phyloP scores from a whole-genome alignment of 768 basidiomycete species.

The Pholiota molesta region DNA sequence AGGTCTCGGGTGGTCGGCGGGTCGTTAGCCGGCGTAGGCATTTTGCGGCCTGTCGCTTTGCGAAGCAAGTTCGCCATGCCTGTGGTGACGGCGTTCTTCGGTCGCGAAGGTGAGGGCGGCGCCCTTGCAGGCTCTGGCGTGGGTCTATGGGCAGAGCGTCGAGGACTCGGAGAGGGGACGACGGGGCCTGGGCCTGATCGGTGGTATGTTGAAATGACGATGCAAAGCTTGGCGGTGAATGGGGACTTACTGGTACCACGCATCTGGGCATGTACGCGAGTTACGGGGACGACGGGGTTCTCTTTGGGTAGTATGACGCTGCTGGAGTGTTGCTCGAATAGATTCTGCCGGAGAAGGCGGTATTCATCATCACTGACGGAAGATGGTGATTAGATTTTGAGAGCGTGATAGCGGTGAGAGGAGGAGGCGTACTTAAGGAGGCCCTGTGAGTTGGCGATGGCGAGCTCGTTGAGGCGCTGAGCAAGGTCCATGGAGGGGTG shows the following conservation, averaged over 20 bases:
- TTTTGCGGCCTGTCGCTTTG: slow-evolving; percentile 38
- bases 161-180: not conserved
- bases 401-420: not conserved
- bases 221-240: not conserved
- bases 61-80: slow-evolving; percentile 40
- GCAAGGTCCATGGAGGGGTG: slow-evolving; percentile 51
- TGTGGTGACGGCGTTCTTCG: slow-evolving; percentile 30
- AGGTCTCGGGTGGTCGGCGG: not conserved
- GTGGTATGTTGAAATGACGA: not conserved
- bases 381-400: not conserved
- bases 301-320: slow-evolving; percentile 32
- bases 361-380: slow-evolving; percentile 69
- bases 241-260: not conserved
- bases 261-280: slow-evolving; percentile 11
- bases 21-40: slow-evolving; percentile 2
- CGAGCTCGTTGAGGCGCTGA: slow-evolving; percentile 66
- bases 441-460: slow-evolving; percentile 66
- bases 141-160: not conserved
- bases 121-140: not conserved
- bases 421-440: slow-evolving; percentile 56
- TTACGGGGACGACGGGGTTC: slow-evolving; percentile 30
- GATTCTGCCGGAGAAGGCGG: slow-evolving; percentile 65
- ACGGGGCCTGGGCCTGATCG: not conserved
- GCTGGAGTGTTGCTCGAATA: slow-evolving; percentile 62
- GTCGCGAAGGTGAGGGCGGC: slow-evolving; percentile 19